Evolutionary conservation across 2,329 filamentous ascomycete genomes (phyloP).

Genomic region (Neonectria neomacrospora): DNA sequence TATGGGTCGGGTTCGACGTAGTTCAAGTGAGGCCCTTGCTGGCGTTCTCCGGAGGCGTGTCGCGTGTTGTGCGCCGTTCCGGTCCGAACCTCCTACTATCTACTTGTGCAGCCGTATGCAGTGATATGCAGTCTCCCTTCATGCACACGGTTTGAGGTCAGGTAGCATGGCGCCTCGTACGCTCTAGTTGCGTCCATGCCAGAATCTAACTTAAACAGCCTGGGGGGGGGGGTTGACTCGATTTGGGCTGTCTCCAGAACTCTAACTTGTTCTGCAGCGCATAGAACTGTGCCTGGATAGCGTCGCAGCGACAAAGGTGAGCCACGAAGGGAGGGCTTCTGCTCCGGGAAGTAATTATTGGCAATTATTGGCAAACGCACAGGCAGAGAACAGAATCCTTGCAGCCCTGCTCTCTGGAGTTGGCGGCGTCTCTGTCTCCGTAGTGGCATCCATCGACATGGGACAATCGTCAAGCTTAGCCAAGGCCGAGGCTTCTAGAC

Average conservation of each 20-base stretch:
- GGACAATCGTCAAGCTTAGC: neutral
- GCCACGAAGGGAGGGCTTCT: constrained; percentile 1
- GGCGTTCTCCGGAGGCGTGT: neutral
- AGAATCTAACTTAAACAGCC: constrained; percentile 23
- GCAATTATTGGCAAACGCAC: neutral
- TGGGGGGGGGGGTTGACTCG: constrained; percentile 21
- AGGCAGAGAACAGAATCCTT: neutral
- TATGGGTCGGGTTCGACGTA: constrained; percentile 19
- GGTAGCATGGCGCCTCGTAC: constrained; percentile 11
- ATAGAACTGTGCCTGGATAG: constrained; percentile 22
- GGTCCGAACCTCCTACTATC: neutral
- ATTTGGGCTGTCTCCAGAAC: constrained; percentile 37
- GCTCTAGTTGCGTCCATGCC: constrained; percentile 20
- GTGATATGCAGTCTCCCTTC: neutral
- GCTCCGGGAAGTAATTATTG: constrained; percentile 2
- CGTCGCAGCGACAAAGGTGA: constrained; percentile 18
- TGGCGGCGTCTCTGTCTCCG: neutral
- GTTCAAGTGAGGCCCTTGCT: constrained; percentile 7
- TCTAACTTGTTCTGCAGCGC: constrained; percentile 36
- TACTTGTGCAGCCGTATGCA: neutral
- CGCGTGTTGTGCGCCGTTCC: neutral
- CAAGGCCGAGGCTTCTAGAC: constrained; percentile 20
- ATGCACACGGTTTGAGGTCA: constrained; percentile 4
- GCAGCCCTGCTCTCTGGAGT: neutral
- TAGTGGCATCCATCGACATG: neutral